Percentiles rank a stretch among this genome's conserved stretches.
These are phyloP conservation scores for Phytophthora uliginosa DNA, from an alignment of 352 stramenopile genomes.

Conservation along the genomic window DNA sequence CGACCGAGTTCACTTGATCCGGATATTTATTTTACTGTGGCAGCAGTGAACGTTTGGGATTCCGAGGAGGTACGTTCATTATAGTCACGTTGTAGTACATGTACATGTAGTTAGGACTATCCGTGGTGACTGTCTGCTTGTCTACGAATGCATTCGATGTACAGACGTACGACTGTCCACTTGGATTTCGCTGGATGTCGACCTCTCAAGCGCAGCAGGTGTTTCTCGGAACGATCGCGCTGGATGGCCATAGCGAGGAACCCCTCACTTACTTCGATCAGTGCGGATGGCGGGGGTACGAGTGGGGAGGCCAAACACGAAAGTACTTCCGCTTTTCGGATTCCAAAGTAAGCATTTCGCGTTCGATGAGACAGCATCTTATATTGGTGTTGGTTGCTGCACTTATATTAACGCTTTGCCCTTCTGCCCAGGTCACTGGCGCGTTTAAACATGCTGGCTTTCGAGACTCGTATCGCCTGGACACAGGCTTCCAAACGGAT, in stretches of 20 bases:
- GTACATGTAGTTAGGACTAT: background rate
- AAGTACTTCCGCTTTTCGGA: constrained; percentile 90
- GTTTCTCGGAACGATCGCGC: constrained; percentile 50
- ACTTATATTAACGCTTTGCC: background rate
- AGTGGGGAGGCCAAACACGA: constrained; percentile 70
- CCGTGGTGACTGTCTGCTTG: background rate
- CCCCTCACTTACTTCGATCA: constrained; percentile 83
- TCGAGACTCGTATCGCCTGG: constrained; percentile 71
- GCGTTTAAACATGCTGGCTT: constrained; percentile 89
- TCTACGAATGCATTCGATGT: background rate
- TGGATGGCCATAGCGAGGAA: constrained; percentile 38
- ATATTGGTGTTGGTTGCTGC: background rate
- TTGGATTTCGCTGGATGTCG: constrained; percentile 85
- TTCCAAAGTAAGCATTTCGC: constrained; percentile 49
- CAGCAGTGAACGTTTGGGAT: constrained; percentile 72
- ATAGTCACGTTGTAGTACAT: background rate
- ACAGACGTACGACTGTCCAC: constrained; percentile 88
- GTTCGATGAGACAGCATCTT: background rate
- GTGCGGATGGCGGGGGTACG: constrained; percentile 88
- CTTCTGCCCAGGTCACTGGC: constrained; percentile 58
- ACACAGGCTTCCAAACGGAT: constrained; percentile 55
- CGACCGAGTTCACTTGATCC: constrained; percentile 68
- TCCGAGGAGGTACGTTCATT: constrained; percentile 41
- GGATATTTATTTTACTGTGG: constrained; percentile 78
- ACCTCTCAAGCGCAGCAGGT: constrained; percentile 67